phyloP scores from a whole-genome alignment of 495 filamentous ascomycete species.

The Astrothelium macrocarpum region DNA sequence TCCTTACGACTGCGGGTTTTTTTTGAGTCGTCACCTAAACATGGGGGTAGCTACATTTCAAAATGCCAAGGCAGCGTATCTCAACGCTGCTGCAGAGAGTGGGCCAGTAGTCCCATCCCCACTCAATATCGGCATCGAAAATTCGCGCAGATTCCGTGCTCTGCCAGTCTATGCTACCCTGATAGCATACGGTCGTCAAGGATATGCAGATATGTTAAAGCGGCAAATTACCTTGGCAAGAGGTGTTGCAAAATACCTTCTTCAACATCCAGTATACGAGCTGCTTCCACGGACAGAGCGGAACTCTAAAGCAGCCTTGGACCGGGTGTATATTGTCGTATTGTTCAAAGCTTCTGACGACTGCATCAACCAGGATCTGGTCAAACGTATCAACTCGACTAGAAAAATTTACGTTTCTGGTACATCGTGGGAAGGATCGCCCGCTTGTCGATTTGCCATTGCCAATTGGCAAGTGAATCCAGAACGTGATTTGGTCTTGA shows the following conservation, averaged over 20 bases:
- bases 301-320: constrained; percentile 29
- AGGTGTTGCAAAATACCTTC: constrained; percentile 52
- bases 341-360: constrained; percentile 69
- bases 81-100: constrained; percentile 37
- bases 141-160: constrained; percentile 82
- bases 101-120: constrained; percentile 55
- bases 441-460: constrained; percentile 71
- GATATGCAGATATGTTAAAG: constrained; percentile 61
- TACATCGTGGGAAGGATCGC: constrained; percentile 60
- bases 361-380: constrained; percentile 53
- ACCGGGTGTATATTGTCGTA: constrained; percentile 62
- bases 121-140: constrained; percentile 81
- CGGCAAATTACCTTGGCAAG: constrained; percentile 64
- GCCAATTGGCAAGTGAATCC: constrained; percentile 67
- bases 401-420: constrained; percentile 75
- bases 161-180: constrained; percentile 79
- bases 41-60: constrained; percentile 57
- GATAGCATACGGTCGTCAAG: constrained; percentile 59
- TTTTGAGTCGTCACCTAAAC: constrained; percentile 56
- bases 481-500: constrained; percentile 44
- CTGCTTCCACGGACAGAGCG: constrained; percentile 45
- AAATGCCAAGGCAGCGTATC: constrained; percentile 81
- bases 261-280: constrained; percentile 50
- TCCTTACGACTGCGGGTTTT: constrained; percentile 89
- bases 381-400: constrained; percentile 60